A percentile compares a stretch with the other conserved stretches of the same genome.
Conservation (phyloP, 257 asterid genomes). For the Solanum chmielewskii region DNA sequence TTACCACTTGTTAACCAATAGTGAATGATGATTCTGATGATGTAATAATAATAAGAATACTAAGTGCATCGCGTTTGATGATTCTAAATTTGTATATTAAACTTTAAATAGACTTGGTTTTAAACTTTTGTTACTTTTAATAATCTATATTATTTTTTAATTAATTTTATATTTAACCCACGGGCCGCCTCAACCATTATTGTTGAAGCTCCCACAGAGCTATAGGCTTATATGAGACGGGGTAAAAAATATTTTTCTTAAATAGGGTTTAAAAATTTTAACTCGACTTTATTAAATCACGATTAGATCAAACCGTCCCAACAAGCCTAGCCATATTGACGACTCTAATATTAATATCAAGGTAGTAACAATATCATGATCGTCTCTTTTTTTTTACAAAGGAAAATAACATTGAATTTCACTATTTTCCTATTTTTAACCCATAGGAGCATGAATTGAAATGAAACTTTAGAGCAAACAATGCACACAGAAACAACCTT, state of each 20-base stretch:
- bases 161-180: background rate
- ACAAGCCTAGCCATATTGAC: background rate
- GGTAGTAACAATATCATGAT: too few species aligned
- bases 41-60: background rate
- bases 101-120: background rate
- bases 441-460: background rate
- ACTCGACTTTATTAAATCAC: too few species aligned
- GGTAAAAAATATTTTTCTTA: background rate
- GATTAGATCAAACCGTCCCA: background rate
- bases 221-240: background rate
- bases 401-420: background rate
- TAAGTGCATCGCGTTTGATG: background rate
- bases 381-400: background rate
- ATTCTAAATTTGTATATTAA: background rate
- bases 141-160: too few species aligned
- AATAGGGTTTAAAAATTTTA: background rate
- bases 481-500: background rate
- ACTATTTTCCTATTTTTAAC: too few species aligned
- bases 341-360: background rate
- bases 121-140: background rate
- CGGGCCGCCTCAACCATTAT: background rate
- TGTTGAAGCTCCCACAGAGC: background rate
- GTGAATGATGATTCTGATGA: background rate
- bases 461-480: background rate
- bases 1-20: too few species aligned